Base-by-base conservation (phyloP, 73 alveolate species). In the Blepharisma stoltei region DNA sequence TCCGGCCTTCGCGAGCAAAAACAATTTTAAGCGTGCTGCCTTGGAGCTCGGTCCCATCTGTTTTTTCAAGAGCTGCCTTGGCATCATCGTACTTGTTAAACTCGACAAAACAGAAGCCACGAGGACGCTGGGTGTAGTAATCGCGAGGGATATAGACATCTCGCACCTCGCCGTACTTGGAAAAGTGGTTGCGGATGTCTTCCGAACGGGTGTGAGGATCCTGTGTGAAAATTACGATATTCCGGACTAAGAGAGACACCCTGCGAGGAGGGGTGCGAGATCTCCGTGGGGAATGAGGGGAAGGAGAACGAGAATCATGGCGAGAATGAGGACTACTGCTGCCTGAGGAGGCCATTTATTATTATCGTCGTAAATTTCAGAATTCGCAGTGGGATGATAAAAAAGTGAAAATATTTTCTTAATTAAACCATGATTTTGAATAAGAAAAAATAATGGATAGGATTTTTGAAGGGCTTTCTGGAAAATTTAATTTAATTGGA, bases 141-240 rank as follows among this genome's bases (percentile, higher is more conserved):
- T 76, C 80, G 9, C 78, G 78, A 23, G 83, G 83, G n/a, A 76
- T 55, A 44, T 76, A 76, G n/a, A 76, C 80, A 44, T 76, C 83
- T 18, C 44, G 9, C 11, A 76, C 54, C 21, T 54, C 82, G 14
- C 83, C 83, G 47, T 7, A 76, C 55, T 76, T 11, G 65, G 65
- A 14, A 44, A 76, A 76, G 76, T 25, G 21, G 38, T 27, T 6
- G 11, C 81, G 81, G 14, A 71, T 6, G 32, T 69, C 79, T 7
- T 45, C 79, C 5, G 79, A 21, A 9, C 20, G 11, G 3, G 73
- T 69, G 11, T 69, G 71, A 68, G 23, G 23, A 37, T 37, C 79
- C 79, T 69, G 70, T 20, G 37, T 60, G 14, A 20, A 9, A 14
- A n/a, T 8, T 60, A 60, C 73, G 23, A 60, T 0, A 25, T 60